Conservation (phyloP, 73 alveolate genomes). For the Paramecium pentaurelia region DNA sequence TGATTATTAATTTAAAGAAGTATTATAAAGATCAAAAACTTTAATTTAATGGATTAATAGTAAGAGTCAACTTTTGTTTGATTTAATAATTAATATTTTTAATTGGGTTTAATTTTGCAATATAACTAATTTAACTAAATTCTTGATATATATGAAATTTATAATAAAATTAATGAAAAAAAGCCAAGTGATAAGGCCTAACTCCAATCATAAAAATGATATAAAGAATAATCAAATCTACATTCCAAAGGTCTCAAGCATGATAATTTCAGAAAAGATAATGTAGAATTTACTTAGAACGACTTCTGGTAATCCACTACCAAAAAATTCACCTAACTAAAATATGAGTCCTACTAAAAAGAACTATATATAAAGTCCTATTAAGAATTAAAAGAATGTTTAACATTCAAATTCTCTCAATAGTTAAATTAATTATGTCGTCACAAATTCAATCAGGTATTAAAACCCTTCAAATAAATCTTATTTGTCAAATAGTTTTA, state of each 20-base stretch:
- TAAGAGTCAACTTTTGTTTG: neutral
- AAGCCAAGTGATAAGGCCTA: neutral
- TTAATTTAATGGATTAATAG: neutral
- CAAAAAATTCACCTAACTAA: neutral
- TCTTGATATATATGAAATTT: neutral
- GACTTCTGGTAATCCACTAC: neutral
- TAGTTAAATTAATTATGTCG: neutral
- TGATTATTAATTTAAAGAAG: neutral
- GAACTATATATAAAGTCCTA: neutral
- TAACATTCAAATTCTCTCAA: neutral
- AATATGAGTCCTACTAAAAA: neutral
- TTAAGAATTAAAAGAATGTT: neutral
- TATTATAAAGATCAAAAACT: no score
- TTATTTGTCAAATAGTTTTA: neutral
- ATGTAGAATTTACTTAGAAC: neutral
- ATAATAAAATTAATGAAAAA: neutral
- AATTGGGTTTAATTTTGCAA: neutral
- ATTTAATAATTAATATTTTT: neutral
- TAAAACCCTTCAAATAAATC: neutral
- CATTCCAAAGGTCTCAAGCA: conserved; percentile 1
- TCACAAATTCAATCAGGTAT: neutral
- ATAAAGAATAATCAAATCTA: neutral
- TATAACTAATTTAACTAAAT: neutral
- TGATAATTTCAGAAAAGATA: neutral
- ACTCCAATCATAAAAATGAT: conserved; percentile 6